Evolutionary conservation across 2,329 filamentous ascomycete genomes (phyloP).

Genomic region (Penicillium sp.): DNA sequence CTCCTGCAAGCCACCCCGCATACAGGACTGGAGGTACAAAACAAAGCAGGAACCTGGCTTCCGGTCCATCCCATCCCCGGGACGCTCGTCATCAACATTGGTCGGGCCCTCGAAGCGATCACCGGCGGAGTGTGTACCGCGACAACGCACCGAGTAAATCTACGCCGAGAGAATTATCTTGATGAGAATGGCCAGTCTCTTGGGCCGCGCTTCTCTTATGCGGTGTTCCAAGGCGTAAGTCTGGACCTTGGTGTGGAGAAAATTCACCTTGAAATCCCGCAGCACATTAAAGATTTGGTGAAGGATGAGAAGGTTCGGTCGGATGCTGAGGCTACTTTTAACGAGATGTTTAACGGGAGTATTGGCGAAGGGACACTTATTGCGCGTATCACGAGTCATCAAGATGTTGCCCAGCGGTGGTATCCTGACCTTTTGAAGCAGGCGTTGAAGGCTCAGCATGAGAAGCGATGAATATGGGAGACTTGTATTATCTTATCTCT

Average conservation of each 20-base stretch:
- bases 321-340: constrained; percentile 42
- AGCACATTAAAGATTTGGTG: constrained; percentile 33
- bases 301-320: constrained; percentile 37
- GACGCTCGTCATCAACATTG: constrained; percentile 54
- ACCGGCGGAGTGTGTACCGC: constrained; percentile 40
- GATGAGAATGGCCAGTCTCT: constrained; percentile 24
- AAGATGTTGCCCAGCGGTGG: constrained; percentile 40
- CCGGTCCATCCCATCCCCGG: constrained; percentile 47
- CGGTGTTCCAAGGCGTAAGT: constrained; percentile 41
- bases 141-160: constrained; percentile 40
- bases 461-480: neutral
- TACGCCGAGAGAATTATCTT: constrained; percentile 32
- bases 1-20: constrained; percentile 48
- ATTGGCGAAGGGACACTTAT: constrained; percentile 39
- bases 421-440: constrained; percentile 36
- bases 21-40: constrained; percentile 53
- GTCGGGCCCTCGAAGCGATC: constrained; percentile 39
- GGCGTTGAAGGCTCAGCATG: neutral
- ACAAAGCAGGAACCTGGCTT: constrained; percentile 51
- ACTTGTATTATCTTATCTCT: neutral
- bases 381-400: constrained; percentile 41
- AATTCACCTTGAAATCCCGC: constrained; percentile 33
- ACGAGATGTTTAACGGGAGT: constrained; percentile 17
- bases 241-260: constrained; percentile 35
- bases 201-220: constrained; percentile 40